Evolutionary conservation across 208 protist species (phyloP).

Genomic region (Vickermania ingenoplastis): DNA sequence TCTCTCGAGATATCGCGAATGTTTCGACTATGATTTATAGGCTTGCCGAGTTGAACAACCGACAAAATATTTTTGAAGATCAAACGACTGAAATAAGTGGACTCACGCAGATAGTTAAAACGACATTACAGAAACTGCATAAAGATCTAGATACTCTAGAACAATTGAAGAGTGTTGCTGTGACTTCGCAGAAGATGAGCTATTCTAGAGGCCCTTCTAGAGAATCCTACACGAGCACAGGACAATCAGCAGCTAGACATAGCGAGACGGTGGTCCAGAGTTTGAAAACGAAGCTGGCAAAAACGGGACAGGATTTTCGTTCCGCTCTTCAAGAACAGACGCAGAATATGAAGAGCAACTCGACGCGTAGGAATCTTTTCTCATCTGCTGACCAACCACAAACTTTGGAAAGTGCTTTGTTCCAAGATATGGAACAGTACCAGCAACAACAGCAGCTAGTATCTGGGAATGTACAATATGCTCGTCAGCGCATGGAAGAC

Average conservation of each 20-base stretch:
- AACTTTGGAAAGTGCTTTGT: slow-evolving; percentile 83
- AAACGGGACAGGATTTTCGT: slow-evolving; percentile 78
- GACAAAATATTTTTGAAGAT: slow-evolving; percentile 85
- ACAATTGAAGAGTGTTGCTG: slow-evolving; percentile 52
- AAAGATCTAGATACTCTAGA: slow-evolving; percentile 65
- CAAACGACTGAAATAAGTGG: slow-evolving; percentile 66
- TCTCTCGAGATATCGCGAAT: slow-evolving; percentile 65
- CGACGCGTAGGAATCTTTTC: slow-evolving; percentile 70
- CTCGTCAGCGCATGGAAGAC: slow-evolving; percentile 68
- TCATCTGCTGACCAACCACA: slow-evolving; percentile 65
- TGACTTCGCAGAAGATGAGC: slow-evolving; percentile 37
- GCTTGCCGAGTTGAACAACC: slow-evolving; percentile 65
- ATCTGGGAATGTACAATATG: slow-evolving; percentile 70
- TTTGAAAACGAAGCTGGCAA: slow-evolving; percentile 51
- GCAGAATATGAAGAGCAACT: slow-evolving; percentile 61
- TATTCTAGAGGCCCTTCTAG: slow-evolving; percentile 9
- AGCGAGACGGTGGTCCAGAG: slow-evolving; percentile 62
- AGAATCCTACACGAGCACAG: slow-evolving; percentile 23
- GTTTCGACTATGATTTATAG: slow-evolving; percentile 78
- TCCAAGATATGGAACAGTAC: slow-evolving; percentile 77
- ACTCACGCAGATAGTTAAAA: slow-evolving; percentile 73
- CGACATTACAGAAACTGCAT: slow-evolving; percentile 69
- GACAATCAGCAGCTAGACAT: slow-evolving; percentile 21
- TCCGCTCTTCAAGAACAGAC: slow-evolving; percentile 71
- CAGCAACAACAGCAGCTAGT: slow-evolving; percentile 53